These are phyloP conservation scores for Ustilago crameri DNA, from an alignment of 1,284 basidiomycete genomes.

Conservation along the genomic window DNA sequence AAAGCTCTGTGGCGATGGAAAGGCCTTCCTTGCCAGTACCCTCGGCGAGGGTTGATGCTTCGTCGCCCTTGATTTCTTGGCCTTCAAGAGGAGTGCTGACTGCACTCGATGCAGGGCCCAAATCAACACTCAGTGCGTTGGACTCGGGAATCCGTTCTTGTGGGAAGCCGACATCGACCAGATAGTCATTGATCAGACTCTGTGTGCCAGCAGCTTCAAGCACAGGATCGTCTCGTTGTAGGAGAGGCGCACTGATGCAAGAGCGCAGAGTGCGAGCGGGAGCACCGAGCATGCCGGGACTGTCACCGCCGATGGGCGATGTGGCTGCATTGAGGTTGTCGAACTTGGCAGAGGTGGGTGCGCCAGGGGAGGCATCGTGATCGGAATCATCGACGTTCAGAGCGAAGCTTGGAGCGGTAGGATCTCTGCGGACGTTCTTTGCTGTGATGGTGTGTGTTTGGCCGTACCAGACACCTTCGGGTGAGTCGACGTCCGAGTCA, in stretches of 20 bases:
- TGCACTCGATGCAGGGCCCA: conserved; percentile 12
- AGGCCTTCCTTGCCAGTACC: conserved; percentile 8
- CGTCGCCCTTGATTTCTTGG: not conserved
- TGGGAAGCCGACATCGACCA: conserved; percentile 44
- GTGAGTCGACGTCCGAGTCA: conserved; percentile 43
- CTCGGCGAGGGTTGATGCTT: not conserved
- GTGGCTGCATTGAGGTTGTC: conserved; percentile 17
- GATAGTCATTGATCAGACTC: conserved; percentile 44
- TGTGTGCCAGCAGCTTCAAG: conserved; percentile 28
- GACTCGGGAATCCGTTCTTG: conserved; percentile 29
- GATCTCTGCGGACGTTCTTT: conserved; percentile 19
- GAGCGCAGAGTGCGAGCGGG: conserved; percentile 37
- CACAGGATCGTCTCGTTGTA: conserved; percentile 42
- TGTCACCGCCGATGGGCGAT: conserved; percentile 4
- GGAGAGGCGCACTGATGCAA: conserved; percentile 44
- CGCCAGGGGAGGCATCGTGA: conserved; percentile 25
- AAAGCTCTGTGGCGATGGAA: conserved; percentile 7
- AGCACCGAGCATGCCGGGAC: conserved; percentile 15
- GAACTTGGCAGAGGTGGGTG: conserved; percentile 9
- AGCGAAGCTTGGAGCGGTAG: conserved; percentile 26
- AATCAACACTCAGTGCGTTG: conserved; percentile 32
- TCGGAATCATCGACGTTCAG: conserved; percentile 29
- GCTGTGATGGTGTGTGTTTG: conserved; percentile 23
- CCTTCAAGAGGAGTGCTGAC: conserved; percentile 12
- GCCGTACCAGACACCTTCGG: conserved; percentile 41